Percentiles rank a stretch among this genome's conserved stretches.
These are phyloP conservation scores for Yamadazyma kanchanaburiensis DNA, from an alignment of 1,139 yeast species.

Conservation along the genomic window DNA sequence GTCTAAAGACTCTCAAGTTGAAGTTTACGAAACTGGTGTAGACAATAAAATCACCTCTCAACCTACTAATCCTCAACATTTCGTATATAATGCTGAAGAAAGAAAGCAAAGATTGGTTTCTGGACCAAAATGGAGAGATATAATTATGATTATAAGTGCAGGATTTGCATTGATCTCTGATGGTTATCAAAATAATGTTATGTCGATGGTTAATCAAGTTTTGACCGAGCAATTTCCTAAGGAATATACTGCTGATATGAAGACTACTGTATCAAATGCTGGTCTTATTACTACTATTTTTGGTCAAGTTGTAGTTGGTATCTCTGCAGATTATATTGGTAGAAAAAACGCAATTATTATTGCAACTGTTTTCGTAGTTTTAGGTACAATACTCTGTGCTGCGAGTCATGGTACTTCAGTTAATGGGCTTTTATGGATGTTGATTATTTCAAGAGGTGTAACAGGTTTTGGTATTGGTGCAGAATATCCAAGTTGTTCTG, in stretches of 20 bases:
- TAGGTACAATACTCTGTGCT: constrained; percentile 47
- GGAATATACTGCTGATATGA: constrained; percentile 32
- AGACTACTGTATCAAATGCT: constrained; percentile 48
- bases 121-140: constrained; percentile 27
- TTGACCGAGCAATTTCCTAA: constrained; percentile 28
- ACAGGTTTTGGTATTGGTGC: constrained; percentile 79
- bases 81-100: constrained; percentile 31
- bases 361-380: constrained; percentile 42
- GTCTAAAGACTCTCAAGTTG: not conserved
- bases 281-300: constrained; percentile 48
- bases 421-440: constrained; percentile 66
- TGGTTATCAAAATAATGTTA: constrained; percentile 52
- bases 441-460: constrained; percentile 62
- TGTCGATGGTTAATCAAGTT: constrained; percentile 43
- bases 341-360: constrained; percentile 46
- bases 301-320: constrained; percentile 46
- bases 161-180: constrained; percentile 53
- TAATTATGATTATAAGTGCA: constrained; percentile 38
- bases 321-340: constrained; percentile 44
- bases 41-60: no score
- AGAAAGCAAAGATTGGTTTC: constrained; percentile 29
- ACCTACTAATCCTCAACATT: no score
- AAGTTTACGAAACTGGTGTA: not conserved
- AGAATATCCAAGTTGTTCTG: constrained; percentile 69
- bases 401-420: constrained; percentile 43